phyloP scores from a whole-genome alignment of 805 yeast genomes.

The Pichia rugopelliculosa region DNA sequence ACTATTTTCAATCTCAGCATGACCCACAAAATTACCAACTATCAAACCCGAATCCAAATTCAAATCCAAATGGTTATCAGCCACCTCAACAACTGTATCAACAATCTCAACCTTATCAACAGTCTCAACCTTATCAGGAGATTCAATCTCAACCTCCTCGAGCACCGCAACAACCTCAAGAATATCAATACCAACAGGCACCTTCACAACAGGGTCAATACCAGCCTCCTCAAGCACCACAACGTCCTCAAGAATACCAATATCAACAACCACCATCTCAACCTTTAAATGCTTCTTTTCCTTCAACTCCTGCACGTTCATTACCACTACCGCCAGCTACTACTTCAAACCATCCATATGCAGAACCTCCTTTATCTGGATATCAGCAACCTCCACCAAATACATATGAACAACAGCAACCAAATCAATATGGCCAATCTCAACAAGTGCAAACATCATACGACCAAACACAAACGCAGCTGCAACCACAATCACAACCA shows the following conservation, averaged over 20 bases:
- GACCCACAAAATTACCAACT: conserved; percentile 8
- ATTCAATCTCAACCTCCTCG: conserved; percentile 9
- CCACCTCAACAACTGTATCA: conserved; percentile 12
- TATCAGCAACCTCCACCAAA: neutral
- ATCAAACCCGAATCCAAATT: conserved; percentile 2
- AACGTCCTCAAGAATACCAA: conserved; percentile 14
- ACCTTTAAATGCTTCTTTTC: conserved; percentile 7
- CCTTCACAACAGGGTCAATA: conserved; percentile 9
- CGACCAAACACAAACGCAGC: neutral
- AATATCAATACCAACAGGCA: conserved; percentile 7
- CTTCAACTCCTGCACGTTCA: neutral
- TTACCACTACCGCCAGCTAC: neutral
- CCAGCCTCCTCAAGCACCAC: conserved; percentile 6
- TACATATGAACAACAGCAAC: conserved; percentile 9
- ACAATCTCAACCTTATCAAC: conserved; percentile 7
- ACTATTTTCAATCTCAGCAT: neutral
- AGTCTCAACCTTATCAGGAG: conserved; percentile 7
- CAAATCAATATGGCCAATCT: conserved; percentile 15
- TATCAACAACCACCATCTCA: conserved; percentile 11
- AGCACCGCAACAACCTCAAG: conserved; percentile 11
- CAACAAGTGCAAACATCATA: conserved; percentile 8
- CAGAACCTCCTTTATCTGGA: neutral
- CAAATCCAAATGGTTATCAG: conserved; percentile 13
- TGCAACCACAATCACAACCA: conserved; percentile 8
- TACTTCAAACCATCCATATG: too few species aligned